Evolutionary conservation across 2,329 filamentous ascomycete species (phyloP), one percentile per base, ranked within the genome.

Genomic region (Alternaria metachromatica): DNA sequence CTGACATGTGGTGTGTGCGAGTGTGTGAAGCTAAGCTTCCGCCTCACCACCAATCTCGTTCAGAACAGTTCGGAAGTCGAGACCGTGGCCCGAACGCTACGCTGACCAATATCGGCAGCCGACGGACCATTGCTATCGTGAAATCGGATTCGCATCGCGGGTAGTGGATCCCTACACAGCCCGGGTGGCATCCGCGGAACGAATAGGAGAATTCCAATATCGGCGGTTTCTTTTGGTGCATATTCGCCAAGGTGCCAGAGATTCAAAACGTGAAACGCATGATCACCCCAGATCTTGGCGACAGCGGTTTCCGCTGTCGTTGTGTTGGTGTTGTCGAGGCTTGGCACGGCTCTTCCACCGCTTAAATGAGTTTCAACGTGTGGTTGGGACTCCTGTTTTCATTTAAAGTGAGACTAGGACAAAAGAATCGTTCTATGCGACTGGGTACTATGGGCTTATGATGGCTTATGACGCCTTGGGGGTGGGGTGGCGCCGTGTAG

Each of bases 221-320:
- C 21, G 18, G 18, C 20, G 33, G 51, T 41, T 43, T 28, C 41
- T 28, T 12, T 46, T 30, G 18, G n/a, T 46, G 55, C 43, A 57
- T 57, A 58, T 49, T 46, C 23, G 59, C 54, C 54, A 62, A 58
- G 45, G 28, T 25, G 53, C 48, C 15, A 45, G 45, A 55, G 48
- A 44, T 21, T 48, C 49, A 55, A 49, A 60, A 49, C 28, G 25
- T 66, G 64, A 66, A 68, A 68, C 66, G 61, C 28, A 23, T 64
- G 63, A 62, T 58, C 45, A 44, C 61, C 45, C 54, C 53, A 48
- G 56, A 58, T 51, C 63, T 68, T 68, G 62, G 66, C 66, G 28
- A 37, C 57, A 54, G 57, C 50, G 55, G 51, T 56, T 56, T 25
- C 11, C n/a, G 48, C 43, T 28, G 55, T 53, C n/a, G 33, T 46